phyloP scores from a whole-genome alignment of 2,329 filamentous ascomycete species.

The Pseudopyricularia javanii region DNA sequence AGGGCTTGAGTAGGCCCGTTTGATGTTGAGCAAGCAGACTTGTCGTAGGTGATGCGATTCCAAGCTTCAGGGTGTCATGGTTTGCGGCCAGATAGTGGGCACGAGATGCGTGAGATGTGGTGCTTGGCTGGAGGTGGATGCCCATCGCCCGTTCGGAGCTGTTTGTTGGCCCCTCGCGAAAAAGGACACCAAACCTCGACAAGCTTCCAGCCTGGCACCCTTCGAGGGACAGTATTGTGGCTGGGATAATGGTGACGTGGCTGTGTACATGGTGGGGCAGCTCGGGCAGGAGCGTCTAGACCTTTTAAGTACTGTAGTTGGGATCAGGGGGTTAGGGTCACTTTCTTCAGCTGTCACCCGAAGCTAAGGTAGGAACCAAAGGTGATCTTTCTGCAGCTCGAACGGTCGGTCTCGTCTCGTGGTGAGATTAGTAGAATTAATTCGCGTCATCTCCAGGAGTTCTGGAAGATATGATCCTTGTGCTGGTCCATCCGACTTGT shows the following conservation, averaged over 20 bases:
- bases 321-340: no score
- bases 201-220: not conserved
- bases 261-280: no score
- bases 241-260: not conserved
- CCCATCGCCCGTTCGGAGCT: not conserved
- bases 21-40: not conserved
- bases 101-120: not conserved
- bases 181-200: conserved; percentile 4
- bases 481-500: no score
- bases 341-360: no score
- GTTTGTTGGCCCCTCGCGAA: conserved; percentile 3
- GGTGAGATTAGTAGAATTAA: no score
- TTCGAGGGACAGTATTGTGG: not conserved
- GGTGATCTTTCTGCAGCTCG: no score
- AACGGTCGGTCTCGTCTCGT: no score
- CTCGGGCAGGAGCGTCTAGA: no score
- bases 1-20: not conserved
- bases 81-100: not conserved
- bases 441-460: no score
- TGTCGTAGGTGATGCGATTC: not conserved
- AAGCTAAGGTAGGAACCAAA: no score
- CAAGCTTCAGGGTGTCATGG: not conserved
- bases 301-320: no score
- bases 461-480: no score
- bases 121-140: not conserved